A percentile compares a stretch with the other conserved stretches of the same genome.
These are phyloP conservation scores for Fraxinus ornus DNA, from an alignment of 305 asterid genomes.

Conservation along the genomic window DNA sequence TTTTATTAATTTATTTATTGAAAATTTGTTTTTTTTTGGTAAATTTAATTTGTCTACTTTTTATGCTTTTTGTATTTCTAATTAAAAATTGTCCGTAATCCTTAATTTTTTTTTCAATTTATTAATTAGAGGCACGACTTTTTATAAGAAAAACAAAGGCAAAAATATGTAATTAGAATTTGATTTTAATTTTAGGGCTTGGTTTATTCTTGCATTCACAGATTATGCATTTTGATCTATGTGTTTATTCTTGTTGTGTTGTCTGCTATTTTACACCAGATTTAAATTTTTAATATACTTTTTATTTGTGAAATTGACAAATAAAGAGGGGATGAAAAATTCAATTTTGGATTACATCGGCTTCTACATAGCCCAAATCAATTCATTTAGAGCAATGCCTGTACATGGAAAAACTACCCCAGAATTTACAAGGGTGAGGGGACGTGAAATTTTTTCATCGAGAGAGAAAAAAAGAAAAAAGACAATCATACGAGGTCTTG, in stretches of 20 bases:
- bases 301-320: neutral
- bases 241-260: neutral
- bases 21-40: neutral
- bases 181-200: neutral
- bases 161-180: neutral
- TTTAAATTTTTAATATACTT: neutral
- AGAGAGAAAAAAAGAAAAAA: no score
- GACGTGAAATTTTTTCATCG: no score
- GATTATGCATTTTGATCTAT: neutral
- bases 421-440: neutral
- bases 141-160: neutral
- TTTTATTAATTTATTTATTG: no score
- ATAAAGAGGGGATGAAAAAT: neutral
- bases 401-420: neutral
- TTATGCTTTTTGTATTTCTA: neutral
- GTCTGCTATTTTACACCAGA: neutral
- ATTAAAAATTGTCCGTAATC: neutral
- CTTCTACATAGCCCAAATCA: neutral
- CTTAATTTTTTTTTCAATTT: no score
- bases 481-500: neutral
- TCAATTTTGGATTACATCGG: neutral
- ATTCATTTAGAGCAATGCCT: neutral
- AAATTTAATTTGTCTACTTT: neutral
- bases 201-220: neutral
- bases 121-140: neutral